phyloP scores from a whole-genome alignment of 2,329 filamentous ascomycete species.

The Acephala macrosclerotiorum region DNA sequence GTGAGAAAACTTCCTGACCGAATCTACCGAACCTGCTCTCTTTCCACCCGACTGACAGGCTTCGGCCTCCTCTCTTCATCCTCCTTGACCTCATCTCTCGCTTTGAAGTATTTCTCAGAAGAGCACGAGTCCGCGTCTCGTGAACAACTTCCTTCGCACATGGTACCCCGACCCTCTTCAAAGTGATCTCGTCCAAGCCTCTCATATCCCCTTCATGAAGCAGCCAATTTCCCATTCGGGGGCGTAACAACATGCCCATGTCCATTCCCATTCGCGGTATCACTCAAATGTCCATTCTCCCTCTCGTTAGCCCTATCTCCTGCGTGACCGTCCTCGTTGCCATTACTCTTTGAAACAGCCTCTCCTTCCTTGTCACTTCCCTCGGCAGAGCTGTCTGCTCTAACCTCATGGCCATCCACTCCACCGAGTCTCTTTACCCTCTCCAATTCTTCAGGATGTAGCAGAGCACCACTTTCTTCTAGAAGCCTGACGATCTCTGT shows the following conservation, averaged over 20 bases:
- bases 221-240: neutral
- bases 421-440: slow-evolving; percentile 11
- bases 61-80: too few relatives aligned
- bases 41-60: too few relatives aligned
- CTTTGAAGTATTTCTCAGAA: too few relatives aligned
- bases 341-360: neutral
- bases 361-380: neutral
- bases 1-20: too few relatives aligned
- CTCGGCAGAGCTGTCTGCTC: neutral
- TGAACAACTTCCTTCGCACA: too few relatives aligned
- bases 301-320: neutral
- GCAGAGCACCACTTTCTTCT: slow-evolving; percentile 64
- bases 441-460: slow-evolving; percentile 60
- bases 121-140: too few relatives aligned
- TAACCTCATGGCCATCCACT: slow-evolving; percentile 1
- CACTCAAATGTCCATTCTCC: slow-evolving; percentile 4
- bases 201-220: neutral
- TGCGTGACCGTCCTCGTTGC: neutral
- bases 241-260: slow-evolving; percentile 9
- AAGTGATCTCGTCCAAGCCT: neutral
- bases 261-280: slow-evolving; percentile 8
- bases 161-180: neutral
- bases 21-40: too few relatives aligned
- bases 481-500: slow-evolving; percentile 61
- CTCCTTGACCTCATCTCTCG: neutral